Conservation (phyloP, 805 yeast genomes). For the Wickerhamiella brachini region DNA sequence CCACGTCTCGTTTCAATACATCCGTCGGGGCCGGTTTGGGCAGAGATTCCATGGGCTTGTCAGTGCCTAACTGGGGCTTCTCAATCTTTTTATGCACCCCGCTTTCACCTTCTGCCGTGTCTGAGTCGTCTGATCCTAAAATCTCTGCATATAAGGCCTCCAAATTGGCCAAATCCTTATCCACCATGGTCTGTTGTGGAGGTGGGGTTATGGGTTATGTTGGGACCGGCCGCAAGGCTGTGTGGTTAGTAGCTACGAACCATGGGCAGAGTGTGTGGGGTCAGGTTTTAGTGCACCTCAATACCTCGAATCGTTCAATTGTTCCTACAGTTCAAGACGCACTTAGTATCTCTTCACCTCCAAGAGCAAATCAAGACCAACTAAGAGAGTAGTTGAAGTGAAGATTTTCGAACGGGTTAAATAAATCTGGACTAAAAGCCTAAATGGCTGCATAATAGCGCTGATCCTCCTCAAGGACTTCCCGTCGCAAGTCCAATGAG, state of each 20-base stretch:
- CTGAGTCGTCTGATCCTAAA: neutral
- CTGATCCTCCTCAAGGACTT: conserved; percentile 1
- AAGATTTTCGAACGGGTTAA: too few relatives aligned
- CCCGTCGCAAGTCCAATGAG: neutral
- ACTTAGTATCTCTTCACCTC: too few relatives aligned
- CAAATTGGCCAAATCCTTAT: neutral
- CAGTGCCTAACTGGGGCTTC: neutral
- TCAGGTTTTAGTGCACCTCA: too few relatives aligned
- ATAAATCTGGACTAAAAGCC: too few relatives aligned
- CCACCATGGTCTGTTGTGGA: neutral
- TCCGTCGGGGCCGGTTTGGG: neutral
- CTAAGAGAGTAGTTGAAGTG: too few relatives aligned
- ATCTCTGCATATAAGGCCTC: neutral
- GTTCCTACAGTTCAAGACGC: too few relatives aligned
- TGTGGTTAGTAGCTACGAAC: too few relatives aligned
- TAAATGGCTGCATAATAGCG: neutral
- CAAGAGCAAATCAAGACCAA: too few relatives aligned
- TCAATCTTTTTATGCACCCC: neutral
- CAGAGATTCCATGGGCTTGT: neutral
- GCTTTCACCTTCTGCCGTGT: neutral
- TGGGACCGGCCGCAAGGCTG: neutral
- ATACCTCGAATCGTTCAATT: too few relatives aligned
- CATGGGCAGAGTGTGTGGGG: too few relatives aligned
- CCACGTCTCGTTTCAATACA: neutral
- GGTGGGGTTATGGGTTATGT: neutral